Conservation (phyloP, 345 rosid species). For the Populus euphratica region DNA sequence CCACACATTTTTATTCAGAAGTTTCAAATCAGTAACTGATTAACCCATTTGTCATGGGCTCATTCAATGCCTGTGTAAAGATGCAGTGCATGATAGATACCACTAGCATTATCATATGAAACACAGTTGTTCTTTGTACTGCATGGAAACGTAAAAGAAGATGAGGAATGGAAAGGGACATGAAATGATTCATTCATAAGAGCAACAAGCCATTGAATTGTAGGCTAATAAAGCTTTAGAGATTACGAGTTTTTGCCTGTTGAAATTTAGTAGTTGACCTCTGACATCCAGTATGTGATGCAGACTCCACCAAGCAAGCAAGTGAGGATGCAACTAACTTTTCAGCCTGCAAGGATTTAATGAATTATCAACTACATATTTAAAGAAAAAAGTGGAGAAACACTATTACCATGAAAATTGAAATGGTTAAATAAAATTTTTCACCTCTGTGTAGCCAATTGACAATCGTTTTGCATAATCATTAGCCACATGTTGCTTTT, state of each 20-base stretch:
- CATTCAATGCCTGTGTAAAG: neutral
- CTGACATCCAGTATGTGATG: conserved; percentile 25
- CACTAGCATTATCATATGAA: neutral
- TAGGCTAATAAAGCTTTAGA: conserved; percentile 10
- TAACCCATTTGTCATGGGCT: neutral
- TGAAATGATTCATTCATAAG: neutral
- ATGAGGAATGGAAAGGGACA: neutral
- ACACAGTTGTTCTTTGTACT: neutral
- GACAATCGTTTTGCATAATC: conserved; percentile 89
- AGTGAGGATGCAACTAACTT: conserved; percentile 74
- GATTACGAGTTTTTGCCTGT: conserved; percentile 52
- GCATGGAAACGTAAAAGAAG: neutral
- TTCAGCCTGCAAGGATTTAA: conserved; percentile 60
- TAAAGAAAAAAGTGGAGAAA: conserved; percentile 2
- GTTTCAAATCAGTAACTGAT: neutral
- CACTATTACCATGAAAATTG: conserved; percentile 4
- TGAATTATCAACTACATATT: neutral
- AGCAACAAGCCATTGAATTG: neutral
- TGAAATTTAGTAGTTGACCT: conserved; percentile 46
- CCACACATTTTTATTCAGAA: neutral
- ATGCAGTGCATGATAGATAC: neutral
- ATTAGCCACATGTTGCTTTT: conserved; percentile 86
- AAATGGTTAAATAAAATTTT: conserved; percentile 17
- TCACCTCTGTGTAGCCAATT: conserved; percentile 80
- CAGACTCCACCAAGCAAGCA: conserved; percentile 57